Evolutionary conservation across 805 yeast species (phyloP).

Genomic region (Nakazawaea laoshanensis): DNA sequence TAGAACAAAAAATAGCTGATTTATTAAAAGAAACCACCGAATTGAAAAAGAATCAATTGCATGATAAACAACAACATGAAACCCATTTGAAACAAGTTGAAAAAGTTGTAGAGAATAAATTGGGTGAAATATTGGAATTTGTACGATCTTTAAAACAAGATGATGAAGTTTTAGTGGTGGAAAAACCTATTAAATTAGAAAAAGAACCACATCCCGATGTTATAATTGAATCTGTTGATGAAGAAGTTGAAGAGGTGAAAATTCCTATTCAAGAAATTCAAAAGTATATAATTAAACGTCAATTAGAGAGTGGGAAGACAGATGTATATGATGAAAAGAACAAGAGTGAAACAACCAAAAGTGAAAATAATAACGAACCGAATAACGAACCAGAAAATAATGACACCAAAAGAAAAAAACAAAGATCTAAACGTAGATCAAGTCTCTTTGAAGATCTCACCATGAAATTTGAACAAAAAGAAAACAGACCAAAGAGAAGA

Average conservation of each 20-base stretch:
- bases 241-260: constrained; percentile 10
- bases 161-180: constrained; percentile 10
- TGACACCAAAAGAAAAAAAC: too few species aligned
- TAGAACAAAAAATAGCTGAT: constrained; percentile 43
- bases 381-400: too few species aligned
- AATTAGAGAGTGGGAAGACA: too few species aligned
- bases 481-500: constrained; percentile 36
- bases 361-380: too few species aligned
- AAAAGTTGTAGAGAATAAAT: constrained; percentile 9
- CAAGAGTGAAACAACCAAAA: too few species aligned
- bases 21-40: constrained; percentile 41
- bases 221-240: too few species aligned
- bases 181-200: constrained; percentile 15
- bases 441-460: too few species aligned
- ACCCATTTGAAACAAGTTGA: constrained; percentile 10
- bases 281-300: too few species aligned
- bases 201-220: constrained; percentile 17
- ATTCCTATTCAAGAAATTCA: constrained; percentile 14
- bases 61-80: constrained; percentile 12
- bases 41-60: constrained; percentile 24
- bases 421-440: too few species aligned
- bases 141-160: constrained; percentile 11
- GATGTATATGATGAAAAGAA: too few species aligned
- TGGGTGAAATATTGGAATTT: constrained; percentile 11
- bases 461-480: too few species aligned